Evolutionary conservation across 2,329 filamentous ascomycete genomes (phyloP), one percentile per base, ranked within the genome.

Genomic region (Waltergamsia citrina): DNA sequence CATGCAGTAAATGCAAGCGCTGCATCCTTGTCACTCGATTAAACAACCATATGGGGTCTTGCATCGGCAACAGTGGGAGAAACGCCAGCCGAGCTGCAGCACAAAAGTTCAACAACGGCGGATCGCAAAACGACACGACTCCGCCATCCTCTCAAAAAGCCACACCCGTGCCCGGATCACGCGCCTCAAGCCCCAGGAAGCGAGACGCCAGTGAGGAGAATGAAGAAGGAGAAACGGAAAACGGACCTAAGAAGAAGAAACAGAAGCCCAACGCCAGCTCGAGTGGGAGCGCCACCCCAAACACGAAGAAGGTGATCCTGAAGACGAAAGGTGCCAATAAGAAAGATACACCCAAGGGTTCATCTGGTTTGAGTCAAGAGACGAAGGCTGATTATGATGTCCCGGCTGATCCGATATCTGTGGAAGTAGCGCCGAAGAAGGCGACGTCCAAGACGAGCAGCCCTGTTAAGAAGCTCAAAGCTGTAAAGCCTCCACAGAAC

Each of bases 41-140:
- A 41, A 79, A 78, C 52, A 78, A 78, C 41, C 76, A 81, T 54
- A 79, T 81, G 74, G 73, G 73, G 22, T 77, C 73, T 14, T 79
- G 75, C 49, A 80, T 80, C 40, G 75, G 74, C 28, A 79, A 78
- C 50, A 77, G 73, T 43, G 74, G 75, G 17, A 65, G 76, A 22
- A 77, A 72, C 43, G 74, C 75, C 11, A 77, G 74, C 40, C 62
- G 74, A 37, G 72, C 71, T 7, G 76, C 76, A 9, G 70, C 74
- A 8, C 69, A 74, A 43, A 79, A 78, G 57, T 72, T 80, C 41
- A 74, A 68, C 46, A 77, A 75, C 42, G 71, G 29, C 29, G 20
- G 67, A 39, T 72, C 65, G 37, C 65, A 69, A 41, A 62, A 67
- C 43, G 72, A 74, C 38, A 60, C 63, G 31, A 78, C 74, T 27